Base-by-base conservation (phyloP, 108 stramenopile genomes). In the Conticribra guillardii region DNA sequence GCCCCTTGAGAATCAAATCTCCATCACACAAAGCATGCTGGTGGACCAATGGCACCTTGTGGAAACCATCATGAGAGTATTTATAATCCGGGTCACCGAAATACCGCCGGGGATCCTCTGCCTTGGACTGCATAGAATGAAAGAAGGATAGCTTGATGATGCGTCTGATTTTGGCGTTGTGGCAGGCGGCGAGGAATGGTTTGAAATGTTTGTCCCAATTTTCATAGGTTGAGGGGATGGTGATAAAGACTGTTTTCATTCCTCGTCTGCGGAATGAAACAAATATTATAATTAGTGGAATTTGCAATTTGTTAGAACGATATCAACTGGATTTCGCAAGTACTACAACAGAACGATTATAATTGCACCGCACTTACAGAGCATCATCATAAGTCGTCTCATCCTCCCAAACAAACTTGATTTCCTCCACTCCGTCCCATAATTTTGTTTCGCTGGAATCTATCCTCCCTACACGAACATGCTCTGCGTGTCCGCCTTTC, bases 81-180 rank as follows among this genome's bases (percentile, higher is more conserved):
- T 37, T 47, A 21, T 52, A 68, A 0, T 71, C 70, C 4, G 59
- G 52, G 33, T 60, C 51, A 3, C 69, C 69, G 19, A 52, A 70
- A 48, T 60, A 60, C 22, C 50, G 60, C 57, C 21, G 34, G 7
- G 50, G 59, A 4, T 68, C 21, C 24, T 74, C 73, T 11, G 32
- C 24, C 53, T 27, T 60, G 27, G 65, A 57, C 28, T 34, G 37
- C 26, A 67, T 41, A 9, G 77, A 37, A 46, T 83, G 77, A 45
- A 79, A 83, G 50, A 79, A 83, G 16, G 82, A 83, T 14, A 83
- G 29, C 55, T 83, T 83, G 37, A 83, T 62, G 53, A 83, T 61
- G 22, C 77, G 67, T 32, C 71, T 54, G 2, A 74, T 72, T 22
- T 67, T 46, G 2, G 77, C 73, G 28, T 49, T 73, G 37, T 79